These are phyloP conservation scores for Aspergillus sp. DNA, from an alignment of 2,329 filamentous ascomycete species.

Conservation along the genomic window DNA sequence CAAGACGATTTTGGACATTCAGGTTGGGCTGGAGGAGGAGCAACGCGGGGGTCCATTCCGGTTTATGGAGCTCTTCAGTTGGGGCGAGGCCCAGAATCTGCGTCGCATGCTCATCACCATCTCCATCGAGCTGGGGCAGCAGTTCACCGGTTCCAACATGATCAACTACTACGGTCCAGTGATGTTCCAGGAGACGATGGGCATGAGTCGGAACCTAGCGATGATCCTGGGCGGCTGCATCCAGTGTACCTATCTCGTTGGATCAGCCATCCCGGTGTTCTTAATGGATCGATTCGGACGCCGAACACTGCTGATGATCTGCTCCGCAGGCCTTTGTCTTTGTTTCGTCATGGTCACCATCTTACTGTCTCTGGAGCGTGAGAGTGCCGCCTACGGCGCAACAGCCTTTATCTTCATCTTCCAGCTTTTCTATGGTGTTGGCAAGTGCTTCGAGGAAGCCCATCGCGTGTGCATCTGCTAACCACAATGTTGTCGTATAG, in stretches of 20 bases:
- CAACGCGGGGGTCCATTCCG: slow-evolving; percentile 31
- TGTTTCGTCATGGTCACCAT: slow-evolving; percentile 44
- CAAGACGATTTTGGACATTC: slow-evolving; percentile 21
- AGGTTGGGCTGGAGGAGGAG: slow-evolving; percentile 21
- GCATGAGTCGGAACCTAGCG: slow-evolving; percentile 47
- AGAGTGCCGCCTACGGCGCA: slow-evolving; percentile 39
- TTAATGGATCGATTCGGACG: slow-evolving; percentile 45
- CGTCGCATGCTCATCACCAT: slow-evolving; percentile 34
- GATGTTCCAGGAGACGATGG: slow-evolving; percentile 41
- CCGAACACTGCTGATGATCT: slow-evolving; percentile 41
- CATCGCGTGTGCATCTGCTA: too few relatives aligned
- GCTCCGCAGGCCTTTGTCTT: slow-evolving; percentile 42
- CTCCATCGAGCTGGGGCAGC: slow-evolving; percentile 36
- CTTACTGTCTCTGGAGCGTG: slow-evolving; percentile 34
- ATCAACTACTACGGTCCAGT: slow-evolving; percentile 44
- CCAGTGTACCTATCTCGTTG: slow-evolving; percentile 40
- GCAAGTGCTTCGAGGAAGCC: too few relatives aligned
- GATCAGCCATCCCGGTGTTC: slow-evolving; percentile 42
- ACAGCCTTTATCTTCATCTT: slow-evolving; percentile 48
- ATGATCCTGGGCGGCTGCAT: slow-evolving; percentile 52
- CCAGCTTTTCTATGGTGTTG: slow-evolving; percentile 41
- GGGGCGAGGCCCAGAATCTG: slow-evolving; percentile 32
- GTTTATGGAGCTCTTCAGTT: slow-evolving; percentile 36
- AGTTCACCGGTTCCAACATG: slow-evolving; percentile 38
- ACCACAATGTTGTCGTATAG: slow-evolving; percentile 19